Percentiles rank a stretch among this genome's conserved stretches.
phyloP scores from a whole-genome alignment of 208 protist genomes.

The Wallacemonas sp. region DNA sequence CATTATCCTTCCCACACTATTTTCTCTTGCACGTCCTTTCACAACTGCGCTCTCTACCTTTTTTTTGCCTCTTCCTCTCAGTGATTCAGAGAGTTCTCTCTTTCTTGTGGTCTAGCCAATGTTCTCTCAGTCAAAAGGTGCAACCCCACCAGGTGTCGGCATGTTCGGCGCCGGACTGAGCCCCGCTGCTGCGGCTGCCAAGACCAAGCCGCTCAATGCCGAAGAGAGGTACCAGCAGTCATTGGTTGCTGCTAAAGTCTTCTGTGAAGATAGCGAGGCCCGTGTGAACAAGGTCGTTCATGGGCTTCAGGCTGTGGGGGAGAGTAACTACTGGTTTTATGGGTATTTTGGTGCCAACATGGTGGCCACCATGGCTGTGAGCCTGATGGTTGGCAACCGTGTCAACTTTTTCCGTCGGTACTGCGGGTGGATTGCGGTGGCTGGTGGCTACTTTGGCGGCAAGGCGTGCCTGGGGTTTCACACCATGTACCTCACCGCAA shows the following conservation, averaged over 20 bases:
- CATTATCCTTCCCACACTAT: no score
- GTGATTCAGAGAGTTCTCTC: no score
- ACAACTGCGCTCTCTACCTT: not conserved
- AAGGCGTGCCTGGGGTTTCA: slow-evolving; percentile 64
- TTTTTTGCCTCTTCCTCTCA: not conserved
- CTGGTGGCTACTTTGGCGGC: slow-evolving; percentile 79
- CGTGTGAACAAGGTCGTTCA: slow-evolving; percentile 59
- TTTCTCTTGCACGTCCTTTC: not conserved
- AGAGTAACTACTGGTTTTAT: slow-evolving; percentile 85
- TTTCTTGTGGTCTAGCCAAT: slow-evolving; percentile 12
- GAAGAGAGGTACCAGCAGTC: slow-evolving; percentile 73
- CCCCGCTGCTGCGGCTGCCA: not conserved
- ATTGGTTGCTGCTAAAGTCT: slow-evolving; percentile 70
- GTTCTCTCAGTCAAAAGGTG: slow-evolving; percentile 33
- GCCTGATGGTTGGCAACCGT: slow-evolving; percentile 66
- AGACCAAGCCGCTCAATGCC: slow-evolving; percentile 35
- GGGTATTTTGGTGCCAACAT: slow-evolving; percentile 79
- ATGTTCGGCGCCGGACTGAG: slow-evolving; percentile 15
- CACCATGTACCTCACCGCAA: slow-evolving; percentile 44
- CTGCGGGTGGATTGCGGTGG: slow-evolving; percentile 71
- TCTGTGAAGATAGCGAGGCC: slow-evolving; percentile 67
- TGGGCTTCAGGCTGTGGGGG: slow-evolving; percentile 52
- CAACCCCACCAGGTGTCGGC: not conserved
- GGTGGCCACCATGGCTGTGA: slow-evolving; percentile 64
- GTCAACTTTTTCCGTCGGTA: slow-evolving; percentile 67